Conservation (phyloP, 2,329 filamentous ascomycete genomes). For the Fusarium sp. region DNA sequence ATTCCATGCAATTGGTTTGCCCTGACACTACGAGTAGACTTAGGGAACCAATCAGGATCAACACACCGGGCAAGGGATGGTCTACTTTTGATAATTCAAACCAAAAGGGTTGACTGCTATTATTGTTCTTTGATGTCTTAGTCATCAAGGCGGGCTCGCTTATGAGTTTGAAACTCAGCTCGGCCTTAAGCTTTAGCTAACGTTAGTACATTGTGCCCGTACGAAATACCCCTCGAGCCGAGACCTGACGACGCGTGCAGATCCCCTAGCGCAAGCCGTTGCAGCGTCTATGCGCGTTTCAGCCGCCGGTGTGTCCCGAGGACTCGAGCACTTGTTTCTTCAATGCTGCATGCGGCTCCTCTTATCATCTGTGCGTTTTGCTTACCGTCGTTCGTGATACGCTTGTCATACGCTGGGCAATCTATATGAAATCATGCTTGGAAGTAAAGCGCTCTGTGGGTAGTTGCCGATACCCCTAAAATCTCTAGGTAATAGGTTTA, state of each 20-base stretch:
- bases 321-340: not conserved
- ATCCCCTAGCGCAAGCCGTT: conserved; percentile 3
- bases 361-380: not conserved
- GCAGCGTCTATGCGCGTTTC: not conserved
- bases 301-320: conserved; percentile 2
- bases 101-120: too few relatives aligned
- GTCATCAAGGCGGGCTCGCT: too few relatives aligned
- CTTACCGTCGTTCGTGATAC: too few relatives aligned
- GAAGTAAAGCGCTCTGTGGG: not conserved
- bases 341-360: not conserved
- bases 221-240: not conserved
- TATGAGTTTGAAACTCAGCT: not conserved
- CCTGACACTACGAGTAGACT: too few relatives aligned
- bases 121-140: too few relatives aligned
- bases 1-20: too few relatives aligned
- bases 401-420: not conserved
- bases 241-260: not conserved
- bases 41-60: too few relatives aligned
- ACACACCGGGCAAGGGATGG: too few relatives aligned
- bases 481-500: not conserved
- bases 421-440: not conserved
- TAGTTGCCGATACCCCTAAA: not conserved
- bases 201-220: not conserved
- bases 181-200: not conserved
- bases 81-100: too few relatives aligned